Evolutionary conservation across 2,329 filamentous ascomycete genomes (phyloP).

Genomic region (Tympanopsis confertula): DNA sequence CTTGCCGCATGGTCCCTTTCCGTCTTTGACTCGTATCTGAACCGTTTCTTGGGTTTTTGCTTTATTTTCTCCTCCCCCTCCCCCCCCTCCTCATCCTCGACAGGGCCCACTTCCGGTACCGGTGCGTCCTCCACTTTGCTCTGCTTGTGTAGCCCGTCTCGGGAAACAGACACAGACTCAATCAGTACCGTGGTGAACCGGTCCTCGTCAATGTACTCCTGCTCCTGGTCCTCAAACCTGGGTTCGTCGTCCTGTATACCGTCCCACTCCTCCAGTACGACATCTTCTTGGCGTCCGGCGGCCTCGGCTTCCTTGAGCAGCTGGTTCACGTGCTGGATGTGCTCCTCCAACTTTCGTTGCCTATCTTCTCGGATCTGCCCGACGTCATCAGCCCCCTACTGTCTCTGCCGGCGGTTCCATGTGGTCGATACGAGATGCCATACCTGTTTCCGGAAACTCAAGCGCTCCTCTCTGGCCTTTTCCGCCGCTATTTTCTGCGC

Average conservation of each 20-base stretch:
- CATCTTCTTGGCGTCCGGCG: conserved; percentile 25
- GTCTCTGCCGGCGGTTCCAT: no score
- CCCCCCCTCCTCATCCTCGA: conserved; percentile 16
- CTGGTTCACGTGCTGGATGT: conserved; percentile 66
- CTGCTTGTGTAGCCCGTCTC: conserved; percentile 57
- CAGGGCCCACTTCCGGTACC: conserved; percentile 14
- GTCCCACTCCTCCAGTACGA: conserved; percentile 46
- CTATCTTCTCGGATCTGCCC: conserved; percentile 70
- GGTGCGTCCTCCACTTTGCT: conserved; percentile 22
- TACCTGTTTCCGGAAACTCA: conserved; percentile 67
- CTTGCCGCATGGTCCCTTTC: no score
- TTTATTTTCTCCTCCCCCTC: conserved; percentile 37
- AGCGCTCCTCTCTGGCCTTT: conserved; percentile 65
- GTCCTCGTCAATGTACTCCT: conserved; percentile 93
- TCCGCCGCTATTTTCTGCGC: conserved; percentile 73
- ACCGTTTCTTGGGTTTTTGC: conserved; percentile 79
- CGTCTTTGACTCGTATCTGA: conserved; percentile 80
- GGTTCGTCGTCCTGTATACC: conserved; percentile 45
- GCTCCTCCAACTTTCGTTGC: conserved; percentile 68
- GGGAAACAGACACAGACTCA: conserved; percentile 74
- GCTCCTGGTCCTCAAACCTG: conserved; percentile 63
- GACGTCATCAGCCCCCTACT: conserved; percentile 5
- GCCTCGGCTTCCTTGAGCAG: conserved; percentile 52
- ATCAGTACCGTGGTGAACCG: conserved; percentile 91
- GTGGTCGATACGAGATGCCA: conserved; percentile 10